These are phyloP conservation scores for Schizochytrium sp. DNA, from an alignment of 108 stramenopile genomes.

Conservation along the genomic window DNA sequence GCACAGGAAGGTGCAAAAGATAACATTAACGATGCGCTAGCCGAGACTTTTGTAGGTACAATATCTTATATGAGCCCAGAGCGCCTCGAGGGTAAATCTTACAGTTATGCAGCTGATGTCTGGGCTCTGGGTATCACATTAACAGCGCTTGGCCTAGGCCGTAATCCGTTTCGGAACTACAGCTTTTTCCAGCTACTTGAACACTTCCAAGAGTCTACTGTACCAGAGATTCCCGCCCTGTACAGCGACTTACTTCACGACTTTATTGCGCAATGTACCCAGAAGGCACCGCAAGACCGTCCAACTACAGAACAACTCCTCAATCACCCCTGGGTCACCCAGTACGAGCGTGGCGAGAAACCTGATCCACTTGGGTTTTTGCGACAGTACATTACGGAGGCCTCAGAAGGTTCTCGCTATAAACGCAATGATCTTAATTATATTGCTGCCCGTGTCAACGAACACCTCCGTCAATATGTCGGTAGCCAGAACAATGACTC, in stretches of 20 bases:
- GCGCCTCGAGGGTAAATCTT: constrained; percentile 75
- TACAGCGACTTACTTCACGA: neutral
- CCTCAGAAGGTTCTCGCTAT: constrained; percentile 30
- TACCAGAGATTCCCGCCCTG: constrained; percentile 13
- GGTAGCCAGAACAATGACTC: neutral
- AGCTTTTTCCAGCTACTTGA: constrained; percentile 60
- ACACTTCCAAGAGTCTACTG: neutral
- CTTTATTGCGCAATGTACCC: constrained; percentile 66
- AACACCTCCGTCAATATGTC: constrained; percentile 34
- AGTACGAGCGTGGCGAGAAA: constrained; percentile 8
- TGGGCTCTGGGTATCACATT: constrained; percentile 59
- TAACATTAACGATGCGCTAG: constrained; percentile 53
- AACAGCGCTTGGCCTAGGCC: constrained; percentile 12
- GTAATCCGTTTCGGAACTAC: constrained; percentile 29
- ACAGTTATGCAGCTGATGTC: constrained; percentile 63
- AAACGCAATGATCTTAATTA: constrained; percentile 49
- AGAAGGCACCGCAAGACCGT: constrained; percentile 67
- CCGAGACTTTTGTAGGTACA: constrained; percentile 79
- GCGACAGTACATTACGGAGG: constrained; percentile 41
- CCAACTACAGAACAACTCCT: constrained; percentile 70
- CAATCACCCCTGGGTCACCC: constrained; percentile 68
- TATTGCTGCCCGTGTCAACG: constrained; percentile 19
- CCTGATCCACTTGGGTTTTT: constrained; percentile 17
- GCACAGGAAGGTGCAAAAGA: constrained; percentile 61
- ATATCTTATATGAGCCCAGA: constrained; percentile 80